These are phyloP conservation scores for Trypanosoma conorhini DNA, from an alignment of 208 protist genomes.

Conservation along the genomic window DNA sequence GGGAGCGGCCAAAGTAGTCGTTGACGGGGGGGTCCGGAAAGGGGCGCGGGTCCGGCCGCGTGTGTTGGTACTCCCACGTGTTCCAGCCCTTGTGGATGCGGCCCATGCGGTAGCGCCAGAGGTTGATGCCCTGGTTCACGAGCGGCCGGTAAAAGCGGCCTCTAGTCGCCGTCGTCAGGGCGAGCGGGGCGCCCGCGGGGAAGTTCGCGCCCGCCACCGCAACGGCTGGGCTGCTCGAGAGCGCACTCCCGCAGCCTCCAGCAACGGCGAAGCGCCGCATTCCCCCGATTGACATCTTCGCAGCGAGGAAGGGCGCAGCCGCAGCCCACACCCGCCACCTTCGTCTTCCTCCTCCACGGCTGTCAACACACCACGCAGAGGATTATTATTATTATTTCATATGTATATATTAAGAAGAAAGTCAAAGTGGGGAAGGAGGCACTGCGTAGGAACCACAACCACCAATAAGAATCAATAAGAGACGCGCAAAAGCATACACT, in stretches of 20 bases:
- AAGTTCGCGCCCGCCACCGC: constrained; percentile 8
- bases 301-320: not conserved
- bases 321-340: not conserved
- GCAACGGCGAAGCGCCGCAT: constrained; percentile 5
- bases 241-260: not conserved
- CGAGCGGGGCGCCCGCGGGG: not conserved
- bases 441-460: not conserved
- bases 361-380: not conserved
- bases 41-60: constrained; percentile 69
- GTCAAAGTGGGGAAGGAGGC: not conserved
- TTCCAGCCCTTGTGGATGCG: constrained; percentile 73
- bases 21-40: constrained; percentile 85
- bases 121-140: constrained; percentile 77
- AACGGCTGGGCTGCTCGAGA: not conserved
- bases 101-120: constrained; percentile 83
- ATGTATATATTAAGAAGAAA: too few species aligned
- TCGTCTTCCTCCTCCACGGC: not conserved
- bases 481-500: not conserved
- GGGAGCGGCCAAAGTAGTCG: constrained; percentile 84
- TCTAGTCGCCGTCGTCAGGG: constrained; percentile 30
- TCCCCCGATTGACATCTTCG: constrained; percentile 5
- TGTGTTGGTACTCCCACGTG: constrained; percentile 78
- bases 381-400: too few species aligned
- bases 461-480: not conserved
- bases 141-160: constrained; percentile 83